These are phyloP conservation scores for Tardiomyces digboiensis DNA, from an alignment of 1,139 yeast genomes.

Conservation along the genomic window DNA sequence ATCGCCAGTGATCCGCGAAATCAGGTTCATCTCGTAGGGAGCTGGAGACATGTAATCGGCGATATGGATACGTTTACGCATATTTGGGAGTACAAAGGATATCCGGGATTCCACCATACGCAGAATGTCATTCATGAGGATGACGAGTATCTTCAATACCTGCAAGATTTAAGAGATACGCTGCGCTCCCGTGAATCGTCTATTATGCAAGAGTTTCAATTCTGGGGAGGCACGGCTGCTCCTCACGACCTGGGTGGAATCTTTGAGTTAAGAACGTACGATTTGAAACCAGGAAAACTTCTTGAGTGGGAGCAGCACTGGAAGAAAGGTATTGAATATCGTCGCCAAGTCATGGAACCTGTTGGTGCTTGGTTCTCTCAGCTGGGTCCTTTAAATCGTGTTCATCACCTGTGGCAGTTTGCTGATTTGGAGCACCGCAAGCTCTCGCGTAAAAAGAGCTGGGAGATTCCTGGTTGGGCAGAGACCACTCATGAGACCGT, in stretches of 20 bases:
- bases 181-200: constrained; percentile 28
- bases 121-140: constrained; percentile 26
- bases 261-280: constrained; percentile 33
- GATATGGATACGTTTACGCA: constrained; percentile 31
- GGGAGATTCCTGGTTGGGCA: constrained; percentile 37
- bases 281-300: constrained; percentile 30
- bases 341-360: constrained; percentile 38
- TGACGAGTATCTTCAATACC: constrained; percentile 22
- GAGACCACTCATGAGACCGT: constrained; percentile 36
- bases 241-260: constrained; percentile 34
- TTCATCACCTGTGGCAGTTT: constrained; percentile 36
- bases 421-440: constrained; percentile 34
- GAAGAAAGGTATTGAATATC: constrained; percentile 32
- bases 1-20: constrained; percentile 25
- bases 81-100: constrained; percentile 36
- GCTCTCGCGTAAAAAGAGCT: constrained; percentile 31
- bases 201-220: constrained; percentile 33
- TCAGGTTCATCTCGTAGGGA: constrained; percentile 31
- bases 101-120: constrained; percentile 32
- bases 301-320: constrained; percentile 35
- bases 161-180: constrained; percentile 22
- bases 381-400: constrained; percentile 31
- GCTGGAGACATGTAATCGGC: constrained; percentile 34
- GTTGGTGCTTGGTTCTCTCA: constrained; percentile 38
- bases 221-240: constrained; percentile 37